Percentiles rank a stretch among this genome's conserved stretches.
phyloP scores from a whole-genome alignment of 2,329 filamentous ascomycete genomes.

The Colletotrichum salicis region DNA sequence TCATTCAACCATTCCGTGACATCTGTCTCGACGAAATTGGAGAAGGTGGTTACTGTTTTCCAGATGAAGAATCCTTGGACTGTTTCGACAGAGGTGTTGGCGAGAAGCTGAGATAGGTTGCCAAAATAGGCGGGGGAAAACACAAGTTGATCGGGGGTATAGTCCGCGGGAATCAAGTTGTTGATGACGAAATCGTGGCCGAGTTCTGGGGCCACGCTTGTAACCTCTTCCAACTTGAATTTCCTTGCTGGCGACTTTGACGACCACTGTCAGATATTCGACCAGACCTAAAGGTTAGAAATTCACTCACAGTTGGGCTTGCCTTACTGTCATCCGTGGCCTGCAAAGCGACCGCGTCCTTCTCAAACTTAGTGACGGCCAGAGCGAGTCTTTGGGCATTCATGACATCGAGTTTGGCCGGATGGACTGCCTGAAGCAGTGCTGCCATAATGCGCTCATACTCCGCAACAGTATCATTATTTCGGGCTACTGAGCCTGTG shows the following conservation, averaged over 20 bases:
- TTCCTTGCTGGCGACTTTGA: conserved; percentile 32
- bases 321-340: conserved; percentile 44
- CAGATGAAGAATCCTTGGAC: conserved; percentile 71
- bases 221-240: conserved; percentile 59
- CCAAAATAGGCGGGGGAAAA: conserved; percentile 69
- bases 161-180: conserved; percentile 60
- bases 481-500: background rate
- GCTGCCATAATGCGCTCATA: conserved; percentile 6
- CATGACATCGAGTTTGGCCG: conserved; percentile 4
- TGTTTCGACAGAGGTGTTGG: conserved; percentile 62
- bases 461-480: conserved; percentile 12
- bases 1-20: conserved; percentile 66
- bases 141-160: conserved; percentile 43
- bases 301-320: conserved; percentile 49
- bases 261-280: background rate
- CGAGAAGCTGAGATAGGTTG: conserved; percentile 65
- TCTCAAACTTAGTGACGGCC: conserved; percentile 18
- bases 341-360: background rate
- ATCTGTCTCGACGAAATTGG: conserved; percentile 65
- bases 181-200: conserved; percentile 63
- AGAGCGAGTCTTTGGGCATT: conserved; percentile 7
- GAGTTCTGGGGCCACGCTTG: conserved; percentile 65
- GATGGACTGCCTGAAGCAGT: conserved; percentile 23
- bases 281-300: background rate
- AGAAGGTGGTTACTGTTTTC: conserved; percentile 67